Percentiles rank a stretch among this genome's conserved stretches.
phyloP scores from a whole-genome alignment of 345 rosid species.

The Turritis glabra region DNA sequence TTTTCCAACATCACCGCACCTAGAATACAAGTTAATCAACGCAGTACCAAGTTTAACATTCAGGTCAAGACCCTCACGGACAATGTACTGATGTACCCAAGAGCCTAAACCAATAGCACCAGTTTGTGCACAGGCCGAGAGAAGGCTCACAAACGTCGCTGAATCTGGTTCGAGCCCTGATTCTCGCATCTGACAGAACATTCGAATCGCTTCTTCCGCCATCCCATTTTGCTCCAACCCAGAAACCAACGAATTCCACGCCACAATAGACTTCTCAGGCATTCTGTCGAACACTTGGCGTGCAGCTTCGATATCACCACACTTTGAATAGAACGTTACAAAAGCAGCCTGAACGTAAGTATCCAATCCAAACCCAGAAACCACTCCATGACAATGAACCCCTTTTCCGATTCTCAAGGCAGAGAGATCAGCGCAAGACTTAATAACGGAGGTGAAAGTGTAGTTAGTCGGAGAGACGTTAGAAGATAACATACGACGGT shows the following conservation, averaged over 20 bases:
- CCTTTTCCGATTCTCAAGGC: constrained; percentile 49
- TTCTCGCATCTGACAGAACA: constrained; percentile 62
- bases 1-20: constrained; percentile 67
- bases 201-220: constrained; percentile 54
- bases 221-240: constrained; percentile 81
- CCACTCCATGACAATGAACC: constrained; percentile 61
- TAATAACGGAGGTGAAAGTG: constrained; percentile 71
- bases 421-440: constrained; percentile 65
- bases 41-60: constrained; percentile 78
- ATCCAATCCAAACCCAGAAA: constrained; percentile 63
- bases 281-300: constrained; percentile 69
- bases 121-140: constrained; percentile 76
- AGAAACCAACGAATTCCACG: constrained; percentile 84
- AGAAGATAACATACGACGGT: constrained; percentile 55
- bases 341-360: constrained; percentile 65
- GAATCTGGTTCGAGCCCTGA: constrained; percentile 57
- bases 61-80: constrained; percentile 39
- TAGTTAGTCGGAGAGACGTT: constrained; percentile 56
- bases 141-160: constrained; percentile 60
- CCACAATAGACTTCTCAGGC: constrained; percentile 59
- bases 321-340: constrained; percentile 57
- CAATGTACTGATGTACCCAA: constrained; percentile 64
- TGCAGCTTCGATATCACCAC: constrained; percentile 47
- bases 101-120: constrained; percentile 62
- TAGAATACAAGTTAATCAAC: constrained; percentile 75